phyloP scores from a whole-genome alignment of 2,329 filamentous ascomycete species.

The Falciphora oryzae region DNA sequence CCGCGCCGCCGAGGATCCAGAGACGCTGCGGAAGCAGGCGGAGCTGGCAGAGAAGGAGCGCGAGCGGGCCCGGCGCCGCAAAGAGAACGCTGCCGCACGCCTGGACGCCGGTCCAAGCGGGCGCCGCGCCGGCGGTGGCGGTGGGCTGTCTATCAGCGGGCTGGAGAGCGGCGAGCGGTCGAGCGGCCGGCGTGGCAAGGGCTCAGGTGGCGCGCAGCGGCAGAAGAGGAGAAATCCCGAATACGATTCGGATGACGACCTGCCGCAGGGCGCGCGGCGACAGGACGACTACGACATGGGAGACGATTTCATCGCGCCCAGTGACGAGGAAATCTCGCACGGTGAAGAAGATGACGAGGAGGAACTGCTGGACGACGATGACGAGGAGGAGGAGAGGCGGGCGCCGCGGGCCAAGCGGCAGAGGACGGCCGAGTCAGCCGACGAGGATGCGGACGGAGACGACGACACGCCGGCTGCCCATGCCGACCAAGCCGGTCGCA shows the following conservation, averaged over 20 bases:
- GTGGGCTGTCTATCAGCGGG: conserved; percentile 60
- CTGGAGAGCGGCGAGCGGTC: conserved; percentile 57
- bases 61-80: conserved; percentile 57
- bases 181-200: conserved; percentile 44
- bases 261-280: conserved; percentile 53
- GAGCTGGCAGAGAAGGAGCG: conserved; percentile 71
- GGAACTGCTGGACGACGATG: conserved; percentile 51
- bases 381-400: conserved; percentile 47
- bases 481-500: conserved; percentile 32
- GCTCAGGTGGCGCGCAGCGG: conserved; percentile 38
- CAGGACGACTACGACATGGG: conserved; percentile 75
- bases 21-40: conserved; percentile 66
- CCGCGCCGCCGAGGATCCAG: conserved; percentile 66
- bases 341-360: conserved; percentile 55
- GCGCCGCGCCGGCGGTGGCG: conserved; percentile 38
- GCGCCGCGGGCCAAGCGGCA: conserved; percentile 42
- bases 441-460: conserved; percentile 42
- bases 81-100: conserved; percentile 61
- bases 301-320: conserved; percentile 71
- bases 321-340: conserved; percentile 61
- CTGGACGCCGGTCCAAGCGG: conserved; percentile 42
- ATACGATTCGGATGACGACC: conserved; percentile 73
- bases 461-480: conserved; percentile 35
- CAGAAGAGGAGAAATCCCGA: conserved; percentile 53
- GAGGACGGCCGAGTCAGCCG: conserved; percentile 39